Evolutionary conservation across 345 rosid species (phyloP).

Genomic region (Viola odorata): DNA sequence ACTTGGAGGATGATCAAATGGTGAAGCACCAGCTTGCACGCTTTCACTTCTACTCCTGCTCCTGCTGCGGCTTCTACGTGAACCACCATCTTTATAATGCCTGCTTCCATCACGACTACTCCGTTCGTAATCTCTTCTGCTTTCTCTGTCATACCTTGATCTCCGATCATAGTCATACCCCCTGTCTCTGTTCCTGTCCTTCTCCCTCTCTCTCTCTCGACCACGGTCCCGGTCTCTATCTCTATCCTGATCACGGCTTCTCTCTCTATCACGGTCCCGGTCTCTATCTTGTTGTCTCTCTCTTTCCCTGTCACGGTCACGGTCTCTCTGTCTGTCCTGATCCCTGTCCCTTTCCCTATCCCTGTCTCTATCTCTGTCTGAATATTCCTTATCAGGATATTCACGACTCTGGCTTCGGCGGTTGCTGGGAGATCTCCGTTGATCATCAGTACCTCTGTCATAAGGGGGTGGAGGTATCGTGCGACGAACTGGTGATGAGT

Average conservation of each 20-base stretch:
- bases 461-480: conserved; percentile 52
- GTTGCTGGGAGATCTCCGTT: conserved; percentile 51
- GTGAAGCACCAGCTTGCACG: conserved; percentile 36
- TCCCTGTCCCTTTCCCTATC: conserved; percentile 38
- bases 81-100: conserved; percentile 31
- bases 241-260: too few relatives aligned
- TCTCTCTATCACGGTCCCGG: conserved; percentile 24
- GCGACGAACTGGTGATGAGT: conserved; percentile 93
- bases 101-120: conserved; percentile 36
- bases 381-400: conserved; percentile 50
- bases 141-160: conserved; percentile 28
- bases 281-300: too few relatives aligned
- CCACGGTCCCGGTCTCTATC: conserved; percentile 21
- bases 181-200: conserved; percentile 21
- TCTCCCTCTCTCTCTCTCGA: conserved; percentile 6
- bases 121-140: conserved; percentile 41
- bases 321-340: conserved; percentile 18
- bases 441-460: conserved; percentile 51
- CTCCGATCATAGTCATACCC: conserved; percentile 19
- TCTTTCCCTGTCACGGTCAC: too few relatives aligned
- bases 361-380: conserved; percentile 36
- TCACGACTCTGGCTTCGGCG: conserved; percentile 68
- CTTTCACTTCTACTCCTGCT: conserved; percentile 63
- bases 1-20: conserved; percentile 42
- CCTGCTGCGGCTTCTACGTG: conserved; percentile 34